Evolutionary conservation across 2,329 filamentous ascomycete genomes (phyloP), one percentile per base, ranked within the genome.

Genomic region (Diaporthe batatas): DNA sequence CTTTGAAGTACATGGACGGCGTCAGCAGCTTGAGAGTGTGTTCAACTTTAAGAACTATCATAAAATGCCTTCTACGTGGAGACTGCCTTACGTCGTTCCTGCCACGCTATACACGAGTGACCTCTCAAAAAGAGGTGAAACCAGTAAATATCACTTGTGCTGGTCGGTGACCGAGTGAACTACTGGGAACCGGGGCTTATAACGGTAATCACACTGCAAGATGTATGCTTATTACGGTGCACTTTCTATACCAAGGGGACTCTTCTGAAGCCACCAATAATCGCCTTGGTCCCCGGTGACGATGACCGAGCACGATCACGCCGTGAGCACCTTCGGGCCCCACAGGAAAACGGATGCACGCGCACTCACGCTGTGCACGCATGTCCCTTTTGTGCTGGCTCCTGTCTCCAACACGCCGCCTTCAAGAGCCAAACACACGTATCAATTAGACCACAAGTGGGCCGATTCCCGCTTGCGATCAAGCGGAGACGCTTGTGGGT

Each of bases 381-480:
- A 29, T 29, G 5, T 29, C 29, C 29, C 29, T 5, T 29, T 29
- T 29, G 29, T 29, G 29, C 29, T 29, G 29, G 29, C 29, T 29
- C 29, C 29, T 29, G 29, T 29, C 29, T 29, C 29, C 29, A 29
- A 29, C 5, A 81, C 0, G 91, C 91, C 34, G 90, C 90, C 69
- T 93, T 91, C 1, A 90, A 91, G 73, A 92, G 84, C 29, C 93
- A 11, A 94, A 11, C 29, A 53, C 21, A 23, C 21, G 29, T 23
- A 10, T 65, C 47, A 51, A 21, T 39, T 53, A 67, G 93, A 93
- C 4, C 92, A 91, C n/a, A 93, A 93, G 81, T 1, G 92, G 92
- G 0, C 90, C 91, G n/a, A 91, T 86, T 1, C 91, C 90, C 18
- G 92, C 92, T 3, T 3, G 91, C 91, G 6, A 93, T 82, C 3